Conservation (phyloP, 495 filamentous ascomycete species). For the Pyrenopolyporus hunteri region DNA sequence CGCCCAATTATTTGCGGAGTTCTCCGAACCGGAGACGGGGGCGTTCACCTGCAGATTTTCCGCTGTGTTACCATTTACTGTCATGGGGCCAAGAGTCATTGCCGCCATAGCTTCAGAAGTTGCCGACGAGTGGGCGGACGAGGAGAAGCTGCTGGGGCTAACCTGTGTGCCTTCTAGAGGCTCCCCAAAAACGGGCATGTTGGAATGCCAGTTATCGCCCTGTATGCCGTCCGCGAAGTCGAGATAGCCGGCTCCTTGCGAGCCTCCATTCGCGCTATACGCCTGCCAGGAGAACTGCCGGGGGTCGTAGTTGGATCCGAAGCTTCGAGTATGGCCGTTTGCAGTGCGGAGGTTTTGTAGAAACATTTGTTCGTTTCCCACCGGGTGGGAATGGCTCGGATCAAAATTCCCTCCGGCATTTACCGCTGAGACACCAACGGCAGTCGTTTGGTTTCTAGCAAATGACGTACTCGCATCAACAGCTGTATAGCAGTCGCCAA, state of each 20-base stretch:
- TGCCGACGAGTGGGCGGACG: conserved; percentile 30
- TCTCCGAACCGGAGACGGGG: conserved; percentile 6
- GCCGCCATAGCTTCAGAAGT: conserved; percentile 37
- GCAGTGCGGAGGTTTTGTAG: conserved; percentile 32
- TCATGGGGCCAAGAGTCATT: conserved; percentile 32
- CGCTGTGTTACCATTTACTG: conserved; percentile 6
- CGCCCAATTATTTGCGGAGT: conserved; percentile 22
- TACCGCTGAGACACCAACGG: conserved; percentile 41
- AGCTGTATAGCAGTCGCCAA: conserved; percentile 14
- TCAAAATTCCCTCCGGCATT: conserved; percentile 36
- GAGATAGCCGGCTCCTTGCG: conserved; percentile 9
- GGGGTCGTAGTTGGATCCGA: conserved; percentile 22
- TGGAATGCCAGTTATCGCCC: conserved; percentile 1
- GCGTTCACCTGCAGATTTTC: neutral
- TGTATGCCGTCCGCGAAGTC: conserved; percentile 28
- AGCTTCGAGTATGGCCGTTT: conserved; percentile 33
- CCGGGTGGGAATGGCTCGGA: conserved; percentile 37
- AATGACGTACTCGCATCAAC: conserved; percentile 26
- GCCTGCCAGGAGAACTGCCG: conserved; percentile 21
- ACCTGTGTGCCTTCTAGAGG: conserved; percentile 27
- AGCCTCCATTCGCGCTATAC: conserved; percentile 10
- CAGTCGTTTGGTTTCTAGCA: conserved; percentile 34
- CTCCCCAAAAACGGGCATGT: conserved; percentile 33
- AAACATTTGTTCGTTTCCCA: conserved; percentile 40
- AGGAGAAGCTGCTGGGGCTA: conserved; percentile 39